Evolutionary conservation across 1,284 basidiomycete genomes (phyloP), one percentile per base, ranked within the genome.

Genomic region (Cerioporus squamosus): DNA sequence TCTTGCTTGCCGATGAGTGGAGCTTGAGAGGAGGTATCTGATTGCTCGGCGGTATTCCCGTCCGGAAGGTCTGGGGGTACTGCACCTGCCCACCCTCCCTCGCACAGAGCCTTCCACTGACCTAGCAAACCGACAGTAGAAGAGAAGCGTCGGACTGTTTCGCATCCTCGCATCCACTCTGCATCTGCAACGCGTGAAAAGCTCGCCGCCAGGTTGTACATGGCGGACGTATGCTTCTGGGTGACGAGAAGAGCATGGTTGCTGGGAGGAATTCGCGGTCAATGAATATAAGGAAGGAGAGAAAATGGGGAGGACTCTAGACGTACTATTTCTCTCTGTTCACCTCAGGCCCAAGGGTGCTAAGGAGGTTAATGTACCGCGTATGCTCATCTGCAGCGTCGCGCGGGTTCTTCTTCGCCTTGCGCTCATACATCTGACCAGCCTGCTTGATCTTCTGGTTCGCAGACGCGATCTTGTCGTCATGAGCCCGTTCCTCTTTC

Each of bases 401-500:
- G n/a, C 79, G 79, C 15, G 84, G 73, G 53, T 82, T 87, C 74
- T 85, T 89, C 79, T 90, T 92, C 23, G 84, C 81, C 68, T 89
- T 93, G 77, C 88, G 90, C 77, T 93, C 90, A 55, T 90, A 92
- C 8, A 71, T 59, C 67, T 85, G 85, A 58, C 88, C 86, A 48
- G 91, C 90, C 75, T 89, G 86, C 69, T 91, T 91, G 45, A 93
- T 88, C 70, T 79, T 88, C 12, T 80, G 79, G 66, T 91, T 91
- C n/a, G 86, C 84, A 58, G 73, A 81, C n/a, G 78, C 74, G 53
- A 92, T 82, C 58, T 80, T 79, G 42, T 90, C 88, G 61, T 92
- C 90, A 63, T 93, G 89, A 3, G 78, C 75, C 70, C 84, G 87
- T 74, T 93, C 90, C 66, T 90, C 90, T 79, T 90, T 92, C 90